Percentiles rank a stretch among this genome's conserved stretches.
These are phyloP conservation scores for Phytophthora pinifolia DNA, from an alignment of 352 stramenopile genomes.

Conservation along the genomic window DNA sequence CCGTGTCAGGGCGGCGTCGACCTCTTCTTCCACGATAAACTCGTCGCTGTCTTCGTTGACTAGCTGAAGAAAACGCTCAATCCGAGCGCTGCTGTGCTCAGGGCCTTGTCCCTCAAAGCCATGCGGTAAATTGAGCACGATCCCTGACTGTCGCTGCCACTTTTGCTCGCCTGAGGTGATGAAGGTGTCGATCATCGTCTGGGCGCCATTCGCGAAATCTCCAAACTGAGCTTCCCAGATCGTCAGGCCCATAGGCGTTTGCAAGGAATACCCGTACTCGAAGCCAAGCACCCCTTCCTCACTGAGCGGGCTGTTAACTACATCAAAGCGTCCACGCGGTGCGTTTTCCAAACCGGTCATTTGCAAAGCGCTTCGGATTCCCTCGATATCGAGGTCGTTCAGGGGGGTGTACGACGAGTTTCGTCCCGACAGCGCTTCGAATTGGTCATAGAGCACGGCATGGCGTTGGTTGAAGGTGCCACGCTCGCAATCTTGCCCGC, in stretches of 20 bases:
- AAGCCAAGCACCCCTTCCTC: slow-evolving; percentile 87
- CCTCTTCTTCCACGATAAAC: slow-evolving; percentile 45
- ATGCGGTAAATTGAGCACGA: slow-evolving; percentile 80
- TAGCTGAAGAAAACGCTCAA: slow-evolving; percentile 85
- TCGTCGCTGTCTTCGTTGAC: slow-evolving; percentile 74
- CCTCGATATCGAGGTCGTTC: slow-evolving; percentile 71
- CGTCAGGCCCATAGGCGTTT: slow-evolving; percentile 70
- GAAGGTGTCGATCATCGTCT: slow-evolving; percentile 90
- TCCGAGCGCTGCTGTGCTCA: slow-evolving; percentile 82
- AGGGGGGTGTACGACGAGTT: slow-evolving; percentile 95
- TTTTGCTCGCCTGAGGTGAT: slow-evolving; percentile 84
- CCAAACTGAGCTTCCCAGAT: slow-evolving; percentile 94
- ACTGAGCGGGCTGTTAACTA: slow-evolving; percentile 83
- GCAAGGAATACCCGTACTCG: slow-evolving; percentile 86
- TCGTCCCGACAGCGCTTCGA: slow-evolving; percentile 62
- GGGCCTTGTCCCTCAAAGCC: slow-evolving; percentile 87
- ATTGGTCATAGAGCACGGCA: slow-evolving; percentile 88
- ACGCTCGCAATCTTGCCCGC: slow-evolving; percentile 88
- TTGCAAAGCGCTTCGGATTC: slow-evolving; percentile 42
- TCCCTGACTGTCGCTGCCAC: slow-evolving; percentile 89
- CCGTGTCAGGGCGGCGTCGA: slow-evolving; percentile 44
- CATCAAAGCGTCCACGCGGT: slow-evolving; percentile 53
- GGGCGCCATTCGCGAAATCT: slow-evolving; percentile 87
- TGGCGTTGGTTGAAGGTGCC: slow-evolving; percentile 91
- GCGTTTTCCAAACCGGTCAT: slow-evolving; percentile 46